Evolutionary conservation across 805 yeast genomes (phyloP), one percentile per base, ranked within the genome.

Genomic region (Lachancea sp.): DNA sequence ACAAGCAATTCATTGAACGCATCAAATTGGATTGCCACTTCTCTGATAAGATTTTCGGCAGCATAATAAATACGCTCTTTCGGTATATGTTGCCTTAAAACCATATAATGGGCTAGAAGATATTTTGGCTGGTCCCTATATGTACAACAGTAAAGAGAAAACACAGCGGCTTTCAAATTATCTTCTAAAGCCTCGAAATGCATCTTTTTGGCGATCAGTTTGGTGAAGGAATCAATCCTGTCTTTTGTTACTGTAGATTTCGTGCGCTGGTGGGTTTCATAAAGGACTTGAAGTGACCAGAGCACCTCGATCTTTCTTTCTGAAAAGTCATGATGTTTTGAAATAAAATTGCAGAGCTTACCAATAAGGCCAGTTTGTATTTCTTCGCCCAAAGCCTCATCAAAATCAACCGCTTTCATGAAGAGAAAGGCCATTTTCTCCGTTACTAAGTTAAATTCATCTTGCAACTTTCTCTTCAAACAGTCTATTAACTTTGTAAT

Each of bases 81-180:
- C 2, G 39, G 25, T 2, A 54, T 36, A 12, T 57, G 60, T 8
- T 48, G 47, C 47, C 69, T 55, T 3, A 65, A 38, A 2, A 61
- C 57, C 37, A 65, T 42, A 38, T 65, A 68, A 20, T 67, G 59
- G 1, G 69, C 60, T 43, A 58, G 56, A 11, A 64, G 38, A 45
- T 52, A 60, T 30, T 52, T 60, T 8, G 59, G 30, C 5, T 50
- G 46, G 6, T 41, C 48, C 2, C 48, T 35, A 13, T 36, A 50
- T 1, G 44, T 26, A 0, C 41, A 17, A 1, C 59, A 46, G 24
- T 55, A 46, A 1, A 69, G 38, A 11, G 59, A 38, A 44, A 65
- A 70, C 22, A 63, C 35, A 15, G 51, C 51, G 2, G 43, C 46
- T 26, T 19, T 29, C 30, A 34, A 15, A 3, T 28, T 23, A 7